Percentiles rank a stretch among this genome's conserved stretches.
These are phyloP conservation scores for Strigomonas culicis DNA, from an alignment of 208 protist species.

Conservation along the genomic window DNA sequence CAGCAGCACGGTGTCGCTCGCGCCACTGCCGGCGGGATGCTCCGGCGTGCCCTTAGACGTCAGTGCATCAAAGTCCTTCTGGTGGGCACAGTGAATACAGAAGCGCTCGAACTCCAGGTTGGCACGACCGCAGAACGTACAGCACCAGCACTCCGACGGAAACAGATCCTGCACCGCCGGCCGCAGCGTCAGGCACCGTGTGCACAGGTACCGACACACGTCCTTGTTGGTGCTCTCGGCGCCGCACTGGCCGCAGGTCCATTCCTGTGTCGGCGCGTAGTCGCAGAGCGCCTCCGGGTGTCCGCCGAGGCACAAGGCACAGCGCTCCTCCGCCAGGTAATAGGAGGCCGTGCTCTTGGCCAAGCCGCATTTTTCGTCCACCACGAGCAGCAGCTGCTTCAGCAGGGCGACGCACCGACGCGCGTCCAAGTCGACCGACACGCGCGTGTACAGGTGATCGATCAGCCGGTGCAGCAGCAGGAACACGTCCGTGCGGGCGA, in stretches of 20 bases:
- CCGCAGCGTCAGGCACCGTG: constrained; percentile 58
- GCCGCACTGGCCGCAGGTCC: constrained; percentile 62
- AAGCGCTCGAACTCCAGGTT: constrained; percentile 80
- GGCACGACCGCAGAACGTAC: constrained; percentile 40
- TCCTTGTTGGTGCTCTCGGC: constrained; percentile 50
- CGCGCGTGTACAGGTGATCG: constrained; percentile 11
- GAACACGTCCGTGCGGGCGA: not conserved
- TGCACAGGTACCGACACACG: constrained; percentile 78
- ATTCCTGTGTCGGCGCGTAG: constrained; percentile 24
- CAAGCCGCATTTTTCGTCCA: constrained; percentile 37
- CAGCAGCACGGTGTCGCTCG: not conserved
- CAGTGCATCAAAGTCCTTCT: not conserved
- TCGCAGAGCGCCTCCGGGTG: constrained; percentile 57
- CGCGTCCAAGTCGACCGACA: constrained; percentile 20
- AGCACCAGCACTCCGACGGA: constrained; percentile 66
- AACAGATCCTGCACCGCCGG: constrained; percentile 45
- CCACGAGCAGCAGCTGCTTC: constrained; percentile 39
- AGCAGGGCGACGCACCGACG: constrained; percentile 45
- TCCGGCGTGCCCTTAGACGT: not conserved
- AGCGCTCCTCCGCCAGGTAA: constrained; percentile 28
- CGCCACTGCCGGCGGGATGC: not conserved
- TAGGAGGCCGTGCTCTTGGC: constrained; percentile 8
- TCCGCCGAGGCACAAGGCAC: constrained; percentile 61
- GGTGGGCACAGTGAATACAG: constrained; percentile 60
- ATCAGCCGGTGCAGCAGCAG: constrained; percentile 3